phyloP scores from a whole-genome alignment of 176 grass and related monocot genomes.

The Aegilops speltoides region DNA sequence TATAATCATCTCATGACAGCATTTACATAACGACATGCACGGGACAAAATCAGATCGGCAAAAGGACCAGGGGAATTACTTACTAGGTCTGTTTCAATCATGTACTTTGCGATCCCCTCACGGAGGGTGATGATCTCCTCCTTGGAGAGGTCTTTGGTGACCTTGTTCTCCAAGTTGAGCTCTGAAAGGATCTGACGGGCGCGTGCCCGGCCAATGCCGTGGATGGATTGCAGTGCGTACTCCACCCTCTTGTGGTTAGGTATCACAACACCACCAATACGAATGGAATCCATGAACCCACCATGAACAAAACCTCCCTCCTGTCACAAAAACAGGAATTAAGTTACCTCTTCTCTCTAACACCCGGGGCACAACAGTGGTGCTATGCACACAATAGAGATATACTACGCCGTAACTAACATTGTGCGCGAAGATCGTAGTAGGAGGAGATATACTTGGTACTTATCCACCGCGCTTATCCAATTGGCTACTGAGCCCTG shows the following conservation, averaged over 20 bases:
- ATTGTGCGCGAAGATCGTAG: neutral
- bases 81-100: conserved; percentile 95
- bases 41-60: neutral
- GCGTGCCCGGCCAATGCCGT: conserved; percentile 66
- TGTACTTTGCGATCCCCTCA: conserved; percentile 85
- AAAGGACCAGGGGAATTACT: neutral
- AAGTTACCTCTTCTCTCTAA: neutral
- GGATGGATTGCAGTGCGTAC: conserved; percentile 80
- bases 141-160: conserved; percentile 70
- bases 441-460: neutral
- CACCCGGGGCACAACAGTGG: neutral
- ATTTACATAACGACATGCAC: neutral
- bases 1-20: neutral
- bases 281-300: conserved; percentile 70
- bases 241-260: conserved; percentile 93
- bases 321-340: conserved; percentile 27
- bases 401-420: too few relatives aligned
- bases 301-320: conserved; percentile 31
- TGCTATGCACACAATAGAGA: neutral
- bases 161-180: conserved; percentile 69
- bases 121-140: conserved; percentile 70
- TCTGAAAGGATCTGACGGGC: conserved; percentile 69
- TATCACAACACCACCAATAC: conserved; percentile 88
- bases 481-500: neutral
- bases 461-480: neutral